These are phyloP conservation scores for Funneliformis caledonium DNA, from an alignment of 371 early-diverging fungal species.

Conservation along the genomic window DNA sequence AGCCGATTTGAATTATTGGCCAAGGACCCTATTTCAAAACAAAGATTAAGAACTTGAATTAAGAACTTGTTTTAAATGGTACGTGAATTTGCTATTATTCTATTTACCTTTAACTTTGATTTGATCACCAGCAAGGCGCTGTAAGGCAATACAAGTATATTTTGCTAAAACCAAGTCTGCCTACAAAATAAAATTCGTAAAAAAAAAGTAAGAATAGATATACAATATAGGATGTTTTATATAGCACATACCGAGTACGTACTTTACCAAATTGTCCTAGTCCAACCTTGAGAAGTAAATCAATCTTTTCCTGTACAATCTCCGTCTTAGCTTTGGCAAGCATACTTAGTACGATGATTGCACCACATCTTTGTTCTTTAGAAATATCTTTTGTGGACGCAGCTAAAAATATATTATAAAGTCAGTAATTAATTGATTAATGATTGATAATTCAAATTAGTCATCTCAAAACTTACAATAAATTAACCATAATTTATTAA, in stretches of 20 bases:
- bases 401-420: neutral
- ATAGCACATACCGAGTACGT: slow-evolving; percentile 3
- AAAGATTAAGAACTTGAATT: neutral
- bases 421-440: neutral
- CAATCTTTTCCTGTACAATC: slow-evolving; percentile 81
- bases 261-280: slow-evolving; percentile 82
- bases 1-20: slow-evolving; percentile 67
- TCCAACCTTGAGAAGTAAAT: slow-evolving; percentile 82
- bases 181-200: slow-evolving; percentile 41
- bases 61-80: neutral
- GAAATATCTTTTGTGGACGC: slow-evolving; percentile 57
- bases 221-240: neutral
- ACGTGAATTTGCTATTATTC: neutral
- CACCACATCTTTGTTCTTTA: slow-evolving; percentile 81
- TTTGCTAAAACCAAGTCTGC: slow-evolving; percentile 79
- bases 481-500: slow-evolving; percentile 86
- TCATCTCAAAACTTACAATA: slow-evolving; percentile 58
- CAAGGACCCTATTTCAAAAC: slow-evolving; percentile 11
- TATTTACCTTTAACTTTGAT: slow-evolving; percentile 48
- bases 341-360: slow-evolving; percentile 91
- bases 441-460: neutral
- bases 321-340: slow-evolving; percentile 81
- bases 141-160: slow-evolving; percentile 90
- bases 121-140: slow-evolving; percentile 66
- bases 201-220: neutral